Base-by-base conservation (phyloP, 2,329 filamentous ascomycete genomes). In the Alternaria triticina region DNA sequence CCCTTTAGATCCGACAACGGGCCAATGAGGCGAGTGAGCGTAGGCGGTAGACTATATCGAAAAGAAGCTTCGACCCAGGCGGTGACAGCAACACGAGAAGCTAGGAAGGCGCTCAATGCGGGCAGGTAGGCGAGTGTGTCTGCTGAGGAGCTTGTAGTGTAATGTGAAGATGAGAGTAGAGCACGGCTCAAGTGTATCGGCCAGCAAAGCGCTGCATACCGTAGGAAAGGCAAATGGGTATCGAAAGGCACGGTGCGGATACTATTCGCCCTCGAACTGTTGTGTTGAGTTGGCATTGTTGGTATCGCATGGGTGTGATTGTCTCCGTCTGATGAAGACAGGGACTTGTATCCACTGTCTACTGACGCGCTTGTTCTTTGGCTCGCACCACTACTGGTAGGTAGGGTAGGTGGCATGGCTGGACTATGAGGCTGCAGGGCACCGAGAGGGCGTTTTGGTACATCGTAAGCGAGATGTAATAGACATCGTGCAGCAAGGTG, bases 11-110 rank as follows among this genome's bases (percentile, higher is more conserved):
- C 60, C 1, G 66, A 57, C 8, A 78, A 50, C 4, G 76, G 66
- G 0, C 74, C 74, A 3, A 77, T 61, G 3, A 78, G 69, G 3
- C 74, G 72, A 1, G 71, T 72, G 10, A 78, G 64, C 13, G 74
- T 77, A 0, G 75, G 75, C 4, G 75, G 74, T 1, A 78, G 57
- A 30, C 64, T 70, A 40, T 76, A 77, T 1, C 72, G 70, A 63
- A 72, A 77, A 0, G 75, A 78, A 8, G 75, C 74, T 64, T 78
- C 75, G 27, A 74, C 73, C 75, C 75, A 78, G 3, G 70, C 61
- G 6, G 74, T 74, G 6, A 76, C 63, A 8, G 74, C 72, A 9
- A 68, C 22, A 12, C 74, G 74, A 10, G 73, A 71, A 9, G 69
- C 65, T 6, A 78, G 61, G 44, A 78, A 76, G 12, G 68, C 61